Base-by-base conservation (phyloP, 2,329 filamentous ascomycete species). In the Nannizziopsis barbatae region DNA sequence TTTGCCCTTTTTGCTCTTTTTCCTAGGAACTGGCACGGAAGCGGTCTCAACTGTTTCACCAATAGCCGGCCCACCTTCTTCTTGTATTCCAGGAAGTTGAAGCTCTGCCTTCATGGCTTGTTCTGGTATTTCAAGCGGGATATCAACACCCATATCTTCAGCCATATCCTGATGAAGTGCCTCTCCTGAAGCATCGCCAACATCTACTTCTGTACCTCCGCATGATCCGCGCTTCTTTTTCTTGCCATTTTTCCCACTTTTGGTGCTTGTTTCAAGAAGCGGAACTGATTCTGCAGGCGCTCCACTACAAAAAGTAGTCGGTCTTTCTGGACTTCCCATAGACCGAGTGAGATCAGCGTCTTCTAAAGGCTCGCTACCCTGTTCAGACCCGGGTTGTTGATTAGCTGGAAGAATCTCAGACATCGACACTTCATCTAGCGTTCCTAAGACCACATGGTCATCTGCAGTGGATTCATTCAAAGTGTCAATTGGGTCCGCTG, bases 191-290 rank as follows among this genome's bases (percentile, higher is more conserved):
- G 12, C 9, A 20, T 12, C 38, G 6, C 10, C 31, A 2, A 27
- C 8, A 20, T 15, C 41, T 3, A 8, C 20, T 2, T 17, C 35
- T 2, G 27, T 10, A 39, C 8, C 39, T 6, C 40, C 3, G n/a
- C 4, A 35, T 17, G 33, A 43, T 27, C 10, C 42, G 31, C 39
- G 54, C 47, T 57, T 51, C 35, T 54, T 51, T 37, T 56, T 53
- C 42, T 59, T 59, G 20, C 53, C 53, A 41, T 61, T 62, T 57
- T 63, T 64, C 44, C 53, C 57, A 45, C 61, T 62, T 58, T 63
- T 62, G 17, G 42, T 22, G 31, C 50, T 52, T 14, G 42, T 50
- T n/a, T 51, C 12, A 27, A 36, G 17, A 37, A 17, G 14, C 12
- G 17, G 14, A n/a, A 39, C 18, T 5, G 37, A 17, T 6, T 44